These are phyloP conservation scores for Epichloe bromicola DNA, from an alignment of 2,329 filamentous ascomycete species.

Conservation along the genomic window DNA sequence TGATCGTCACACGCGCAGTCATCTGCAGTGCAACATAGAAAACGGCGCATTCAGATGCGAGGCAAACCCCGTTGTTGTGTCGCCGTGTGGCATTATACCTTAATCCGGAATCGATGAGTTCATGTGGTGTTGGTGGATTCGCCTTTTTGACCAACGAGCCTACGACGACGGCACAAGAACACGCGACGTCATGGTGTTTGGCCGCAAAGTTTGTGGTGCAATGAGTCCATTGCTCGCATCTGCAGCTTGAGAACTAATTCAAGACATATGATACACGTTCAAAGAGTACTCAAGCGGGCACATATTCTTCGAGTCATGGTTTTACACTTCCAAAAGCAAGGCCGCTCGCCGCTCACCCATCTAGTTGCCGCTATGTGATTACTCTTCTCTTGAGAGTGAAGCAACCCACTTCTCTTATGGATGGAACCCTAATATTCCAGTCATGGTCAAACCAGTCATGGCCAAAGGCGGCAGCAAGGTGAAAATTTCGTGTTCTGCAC, in stretches of 20 bases:
- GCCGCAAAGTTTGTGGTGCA: not conserved
- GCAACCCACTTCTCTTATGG: too few species aligned
- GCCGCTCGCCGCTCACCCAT: too few species aligned
- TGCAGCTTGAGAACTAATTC: not conserved
- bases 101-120: not conserved
- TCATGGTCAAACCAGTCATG: too few species aligned
- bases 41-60: not conserved
- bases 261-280: not conserved
- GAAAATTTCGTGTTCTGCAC: too few species aligned
- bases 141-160: not conserved
- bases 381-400: too few species aligned
- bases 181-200: not conserved
- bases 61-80: not conserved
- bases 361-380: too few species aligned
- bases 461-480: too few species aligned
- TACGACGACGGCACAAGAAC: not conserved
- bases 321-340: too few species aligned
- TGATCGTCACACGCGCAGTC: not conserved
- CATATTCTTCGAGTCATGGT: too few species aligned
- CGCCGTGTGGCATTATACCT: slow-evolving; percentile 2
- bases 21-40: not conserved
- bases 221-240: not conserved
- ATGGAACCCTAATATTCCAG: too few species aligned
- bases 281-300: not conserved
- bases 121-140: not conserved